Base-by-base conservation (phyloP, 2,329 filamentous ascomycete genomes). In the Fusarium xylarioides region DNA sequence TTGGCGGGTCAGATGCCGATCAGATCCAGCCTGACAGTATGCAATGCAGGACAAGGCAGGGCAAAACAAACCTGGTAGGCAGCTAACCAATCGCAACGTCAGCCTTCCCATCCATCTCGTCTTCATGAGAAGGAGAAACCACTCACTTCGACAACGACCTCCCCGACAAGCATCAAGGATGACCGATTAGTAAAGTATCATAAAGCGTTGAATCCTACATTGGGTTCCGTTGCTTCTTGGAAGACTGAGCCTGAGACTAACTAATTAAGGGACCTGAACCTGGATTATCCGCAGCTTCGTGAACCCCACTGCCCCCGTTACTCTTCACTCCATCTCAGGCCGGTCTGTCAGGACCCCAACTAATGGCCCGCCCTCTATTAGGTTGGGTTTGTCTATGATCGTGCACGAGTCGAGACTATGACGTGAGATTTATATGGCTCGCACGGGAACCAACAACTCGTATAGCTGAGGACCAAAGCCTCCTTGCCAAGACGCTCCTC, bases 1-100 rank as follows among this genome's bases (percentile, higher is more conserved):
- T 76, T 70, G 61, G 63, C 60, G 66, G 71, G 65, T 68, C 63
- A 74, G 47, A 55, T 63, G 63, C 55, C 64, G 63, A 69, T 70
- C 49, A 62, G 70, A 72, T 71, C 52, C 57, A 61, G 60, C 52
- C 37, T 42, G 23, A 55, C 38, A 43, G n/a, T 32, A 46, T 63
- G 58, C 56, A 63, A 55, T 62, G 56, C 56, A 68, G 68, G 56
- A 50, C 40, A 63, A n/a, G 43, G 35, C n/a, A 46, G 54, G 38
- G n/a, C 30, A 46, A 12, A n/a, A 46, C 6, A 46, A 28, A 28
- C 38, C 54, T 46, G 38, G 30, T 21, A 46, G 40, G 38, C n/a
- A 40, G 32, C 34, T 40, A 47, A 46, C 71, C 74, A 74, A 76
- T 76, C 58, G 68, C 49, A 44, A 59, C 53, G 42, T 44, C 63